Conservation (phyloP, 192 early-diverging fungal genomes). For the Backusella liffmaniae region DNA sequence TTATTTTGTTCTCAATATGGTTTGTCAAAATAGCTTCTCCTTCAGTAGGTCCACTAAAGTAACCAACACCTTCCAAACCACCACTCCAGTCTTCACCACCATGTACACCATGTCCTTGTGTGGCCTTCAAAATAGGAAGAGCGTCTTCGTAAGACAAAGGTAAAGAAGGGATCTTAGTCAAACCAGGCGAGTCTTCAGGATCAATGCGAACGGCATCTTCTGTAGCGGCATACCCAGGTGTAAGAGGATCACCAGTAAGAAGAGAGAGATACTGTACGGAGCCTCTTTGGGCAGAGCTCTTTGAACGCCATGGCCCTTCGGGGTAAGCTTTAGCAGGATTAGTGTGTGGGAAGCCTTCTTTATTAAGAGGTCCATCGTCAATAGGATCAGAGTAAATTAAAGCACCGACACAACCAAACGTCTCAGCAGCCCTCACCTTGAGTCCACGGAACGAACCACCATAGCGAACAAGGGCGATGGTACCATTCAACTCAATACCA, state of each 20-base stretch:
- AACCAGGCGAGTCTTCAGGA: slow-evolving; percentile 31
- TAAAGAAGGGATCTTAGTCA: slow-evolving; percentile 63
- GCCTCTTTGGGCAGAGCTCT: slow-evolving; percentile 60
- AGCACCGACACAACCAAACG: slow-evolving; percentile 51
- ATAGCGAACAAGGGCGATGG: slow-evolving; percentile 60
- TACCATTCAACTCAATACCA: slow-evolving; percentile 48
- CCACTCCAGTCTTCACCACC: slow-evolving; percentile 46
- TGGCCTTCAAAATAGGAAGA: slow-evolving; percentile 54
- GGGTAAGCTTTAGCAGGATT: slow-evolving; percentile 31
- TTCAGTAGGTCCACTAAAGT: slow-evolving; percentile 60
- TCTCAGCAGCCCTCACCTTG: slow-evolving; percentile 60
- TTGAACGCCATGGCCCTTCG: slow-evolving; percentile 48
- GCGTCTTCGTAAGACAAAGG: slow-evolving; percentile 65
- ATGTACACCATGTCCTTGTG: slow-evolving; percentile 45
- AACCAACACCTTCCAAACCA: slow-evolving; percentile 51
- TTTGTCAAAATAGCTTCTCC: slow-evolving; percentile 54
- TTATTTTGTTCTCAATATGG: slow-evolving; percentile 49
- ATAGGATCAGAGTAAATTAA: slow-evolving; percentile 65
- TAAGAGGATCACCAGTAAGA: slow-evolving; percentile 62
- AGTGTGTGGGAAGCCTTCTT: slow-evolving; percentile 7
- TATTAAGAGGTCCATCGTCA: slow-evolving; percentile 55
- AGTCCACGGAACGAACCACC: slow-evolving; percentile 56
- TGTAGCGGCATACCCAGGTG: slow-evolving; percentile 57
- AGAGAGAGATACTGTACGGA: slow-evolving; percentile 49
- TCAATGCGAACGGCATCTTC: slow-evolving; percentile 51